A percentile compares a stretch with the other conserved stretches of the same genome.
These are phyloP conservation scores for Fusarium torreyae DNA, from an alignment of 2,329 filamentous ascomycete genomes.

Conservation along the genomic window DNA sequence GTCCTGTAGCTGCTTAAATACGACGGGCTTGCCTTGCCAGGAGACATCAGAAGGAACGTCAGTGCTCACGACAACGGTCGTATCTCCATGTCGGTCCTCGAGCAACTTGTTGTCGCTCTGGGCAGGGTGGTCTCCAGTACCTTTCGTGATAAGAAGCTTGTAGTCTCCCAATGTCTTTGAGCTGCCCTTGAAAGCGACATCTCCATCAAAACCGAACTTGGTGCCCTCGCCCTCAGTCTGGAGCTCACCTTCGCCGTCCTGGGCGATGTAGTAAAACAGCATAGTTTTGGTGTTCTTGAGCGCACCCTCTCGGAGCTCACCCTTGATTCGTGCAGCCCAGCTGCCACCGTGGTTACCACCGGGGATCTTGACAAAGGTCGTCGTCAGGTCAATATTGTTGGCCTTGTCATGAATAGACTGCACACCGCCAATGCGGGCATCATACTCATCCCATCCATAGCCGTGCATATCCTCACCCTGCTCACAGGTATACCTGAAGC, in stretches of 20 bases:
- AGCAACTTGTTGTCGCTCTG: conserved; percentile 75
- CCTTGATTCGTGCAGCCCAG: conserved; percentile 92
- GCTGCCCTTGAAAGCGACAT: conserved; percentile 79
- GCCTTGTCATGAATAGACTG: conserved; percentile 92
- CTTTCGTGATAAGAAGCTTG: conserved; percentile 81
- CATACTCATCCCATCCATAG: conserved; percentile 98
- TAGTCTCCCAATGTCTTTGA: conserved; percentile 84
- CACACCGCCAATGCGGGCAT: conserved; percentile 86
- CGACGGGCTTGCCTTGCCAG: conserved; percentile 85
- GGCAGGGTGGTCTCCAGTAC: conserved; percentile 73
- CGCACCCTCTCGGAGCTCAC: conserved; percentile 79
- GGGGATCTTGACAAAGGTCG: conserved; percentile 93
- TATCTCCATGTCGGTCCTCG: conserved; percentile 78
- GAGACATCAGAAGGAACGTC: conserved; percentile 75
- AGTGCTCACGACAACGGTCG: conserved; percentile 82
- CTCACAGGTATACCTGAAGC: conserved; percentile 94
- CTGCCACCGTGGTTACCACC: conserved; percentile 88
- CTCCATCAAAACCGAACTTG: conserved; percentile 66
- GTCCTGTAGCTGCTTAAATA: conserved; percentile 69
- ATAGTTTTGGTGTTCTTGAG: conserved; percentile 79
- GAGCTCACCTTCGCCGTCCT: conserved; percentile 81
- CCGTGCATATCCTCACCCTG: conserved; percentile 94
- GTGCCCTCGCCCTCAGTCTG: conserved; percentile 69
- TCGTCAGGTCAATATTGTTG: conserved; percentile 91
- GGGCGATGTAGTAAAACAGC: conserved; percentile 84